A percentile compares a stretch with the other conserved stretches of the same genome.
Conservation (phyloP, 2,329 filamentous ascomycete species). For the Pseudogymnoascus sp. region DNA sequence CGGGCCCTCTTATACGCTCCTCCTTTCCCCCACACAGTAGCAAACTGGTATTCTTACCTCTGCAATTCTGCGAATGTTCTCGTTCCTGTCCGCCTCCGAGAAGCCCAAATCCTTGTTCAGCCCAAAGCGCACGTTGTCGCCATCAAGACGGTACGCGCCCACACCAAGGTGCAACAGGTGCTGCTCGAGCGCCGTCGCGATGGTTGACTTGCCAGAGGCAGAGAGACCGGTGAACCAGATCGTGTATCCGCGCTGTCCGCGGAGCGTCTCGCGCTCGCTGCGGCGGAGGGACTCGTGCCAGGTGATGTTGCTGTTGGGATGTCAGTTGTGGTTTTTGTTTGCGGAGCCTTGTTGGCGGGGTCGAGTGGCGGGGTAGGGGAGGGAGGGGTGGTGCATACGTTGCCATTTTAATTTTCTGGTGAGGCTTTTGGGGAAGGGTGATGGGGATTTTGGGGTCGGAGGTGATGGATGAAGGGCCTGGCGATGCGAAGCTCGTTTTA, state of each 20-base stretch:
- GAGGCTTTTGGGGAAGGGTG: not conserved
- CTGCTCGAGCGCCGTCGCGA: constrained; percentile 94
- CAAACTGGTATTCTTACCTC: constrained; percentile 45
- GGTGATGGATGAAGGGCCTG: not conserved
- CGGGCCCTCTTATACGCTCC: not conserved
- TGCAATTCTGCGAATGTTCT: constrained; percentile 95
- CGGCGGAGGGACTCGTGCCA: constrained; percentile 77
- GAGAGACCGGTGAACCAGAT: constrained; percentile 98
- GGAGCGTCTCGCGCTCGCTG: constrained; percentile 64
- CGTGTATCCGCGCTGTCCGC: constrained; percentile 83
- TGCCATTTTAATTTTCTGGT: constrained; percentile 20
- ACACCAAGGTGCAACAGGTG: constrained; percentile 82
- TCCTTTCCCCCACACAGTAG: not conserved
- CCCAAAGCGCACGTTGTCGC: constrained; percentile 96
- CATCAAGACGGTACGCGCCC: constrained; percentile 86
- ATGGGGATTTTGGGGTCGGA: not conserved
- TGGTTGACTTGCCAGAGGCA: constrained; percentile 93
- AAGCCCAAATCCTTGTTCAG: constrained; percentile 98
- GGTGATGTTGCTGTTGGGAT: constrained; percentile 68
- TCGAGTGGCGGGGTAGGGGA: constrained; percentile 20
- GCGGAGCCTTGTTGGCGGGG: not conserved
- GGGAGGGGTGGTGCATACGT: constrained; percentile 25
- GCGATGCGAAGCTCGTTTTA: not conserved
- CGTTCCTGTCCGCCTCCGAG: constrained; percentile 83
- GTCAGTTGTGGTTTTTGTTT: constrained; percentile 13